A percentile compares a stretch with the other conserved stretches of the same genome.
These are phyloP conservation scores for Adenanthera pavonina DNA, from an alignment of 306 rosid species.

Conservation along the genomic window DNA sequence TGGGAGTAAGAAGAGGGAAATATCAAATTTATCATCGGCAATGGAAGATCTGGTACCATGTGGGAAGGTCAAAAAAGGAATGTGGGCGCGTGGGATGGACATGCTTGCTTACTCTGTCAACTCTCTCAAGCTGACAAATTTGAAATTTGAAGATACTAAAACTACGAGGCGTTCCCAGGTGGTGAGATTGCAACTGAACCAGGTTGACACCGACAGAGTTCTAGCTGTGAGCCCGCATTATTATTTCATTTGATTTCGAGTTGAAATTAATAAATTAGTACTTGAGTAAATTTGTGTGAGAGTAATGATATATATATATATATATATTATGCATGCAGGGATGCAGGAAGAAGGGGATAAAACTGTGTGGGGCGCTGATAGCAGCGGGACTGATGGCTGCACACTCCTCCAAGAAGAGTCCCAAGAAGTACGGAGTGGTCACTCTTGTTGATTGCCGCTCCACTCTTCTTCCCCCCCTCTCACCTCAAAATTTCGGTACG, in stretches of 20 bases:
- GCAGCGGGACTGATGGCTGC: constrained; percentile 71
- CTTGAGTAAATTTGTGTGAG: too few species aligned
- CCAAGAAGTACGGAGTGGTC: constrained; percentile 58
- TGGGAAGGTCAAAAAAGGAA: constrained; percentile 43
- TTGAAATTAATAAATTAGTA: too few species aligned
- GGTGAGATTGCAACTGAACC: constrained; percentile 53
- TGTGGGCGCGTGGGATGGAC: constrained; percentile 61
- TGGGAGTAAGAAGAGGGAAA: not conserved
- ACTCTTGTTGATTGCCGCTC: constrained; percentile 66
- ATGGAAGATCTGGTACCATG: constrained; percentile 58
- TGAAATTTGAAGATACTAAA: constrained; percentile 52
- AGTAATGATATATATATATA: not conserved
- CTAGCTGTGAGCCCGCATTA: constrained; percentile 43
- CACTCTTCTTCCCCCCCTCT: constrained; percentile 49
- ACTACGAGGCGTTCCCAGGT: constrained; percentile 52
- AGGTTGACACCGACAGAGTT: constrained; percentile 46
- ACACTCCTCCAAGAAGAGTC: constrained; percentile 38
- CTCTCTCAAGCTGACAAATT: constrained; percentile 52
- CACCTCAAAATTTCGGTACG: constrained; percentile 52
- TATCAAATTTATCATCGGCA: constrained; percentile 9
- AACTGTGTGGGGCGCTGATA: constrained; percentile 57
- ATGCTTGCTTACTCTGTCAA: constrained; percentile 63
- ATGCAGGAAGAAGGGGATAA: constrained; percentile 58
- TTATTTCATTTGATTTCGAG: not conserved
- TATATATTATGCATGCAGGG: constrained; percentile 39